phyloP scores from a whole-genome alignment of 2,329 filamentous ascomycete genomes.

The Penicillium oxalicum region DNA sequence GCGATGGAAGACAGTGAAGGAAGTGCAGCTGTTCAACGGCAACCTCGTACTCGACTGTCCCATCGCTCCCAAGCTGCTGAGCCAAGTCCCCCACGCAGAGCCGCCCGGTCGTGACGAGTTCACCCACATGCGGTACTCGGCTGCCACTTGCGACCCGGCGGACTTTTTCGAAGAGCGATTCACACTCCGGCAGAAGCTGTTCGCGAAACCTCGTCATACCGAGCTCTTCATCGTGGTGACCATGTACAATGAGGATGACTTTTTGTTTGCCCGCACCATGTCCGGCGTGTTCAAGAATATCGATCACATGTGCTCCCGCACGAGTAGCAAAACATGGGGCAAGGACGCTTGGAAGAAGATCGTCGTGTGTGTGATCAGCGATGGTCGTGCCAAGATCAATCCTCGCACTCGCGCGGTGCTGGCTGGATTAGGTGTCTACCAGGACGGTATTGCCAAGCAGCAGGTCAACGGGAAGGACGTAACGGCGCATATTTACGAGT shows the following conservation, averaged over 20 bases:
- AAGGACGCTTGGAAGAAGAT: constrained; percentile 99
- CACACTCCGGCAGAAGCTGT: constrained; percentile 82
- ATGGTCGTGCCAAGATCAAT: constrained; percentile 96
- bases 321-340: constrained; percentile 94
- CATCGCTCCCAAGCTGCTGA: constrained; percentile 79
- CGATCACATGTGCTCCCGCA: constrained; percentile 92
- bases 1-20: constrained; percentile 97
- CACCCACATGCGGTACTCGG: constrained; percentile 78
- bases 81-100: constrained; percentile 76
- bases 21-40: constrained; percentile 93
- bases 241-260: constrained; percentile 99
- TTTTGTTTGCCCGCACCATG: constrained; percentile 92
- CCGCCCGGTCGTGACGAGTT: constrained; percentile 74
- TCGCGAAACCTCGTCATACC: constrained; percentile 85
- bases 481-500: constrained; percentile 93
- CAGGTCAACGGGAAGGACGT: constrained; percentile 95
- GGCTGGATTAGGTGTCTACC: constrained; percentile 91
- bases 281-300: constrained; percentile 98
- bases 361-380: constrained; percentile 93
- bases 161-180: constrained; percentile 87
- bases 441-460: constrained; percentile 97
- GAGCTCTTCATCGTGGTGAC: constrained; percentile 95
- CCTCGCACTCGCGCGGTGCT: constrained; percentile 80
- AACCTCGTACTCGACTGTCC: constrained; percentile 97
- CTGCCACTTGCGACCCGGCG: constrained; percentile 85